Evolutionary conservation across 306 rosid genomes (phyloP).

Genomic region (Acacia acuminata): DNA sequence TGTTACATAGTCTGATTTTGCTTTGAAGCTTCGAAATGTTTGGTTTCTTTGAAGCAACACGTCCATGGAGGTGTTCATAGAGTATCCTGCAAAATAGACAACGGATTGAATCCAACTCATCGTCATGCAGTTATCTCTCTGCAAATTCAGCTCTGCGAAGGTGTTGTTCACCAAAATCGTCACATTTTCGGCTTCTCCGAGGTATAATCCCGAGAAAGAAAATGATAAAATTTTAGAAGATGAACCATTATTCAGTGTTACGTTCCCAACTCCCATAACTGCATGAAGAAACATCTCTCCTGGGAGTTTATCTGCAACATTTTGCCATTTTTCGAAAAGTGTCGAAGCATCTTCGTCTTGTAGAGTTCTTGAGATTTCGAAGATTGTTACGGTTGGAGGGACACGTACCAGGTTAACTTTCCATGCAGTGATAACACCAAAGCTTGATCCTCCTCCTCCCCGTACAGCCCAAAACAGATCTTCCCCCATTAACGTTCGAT

Average conservation of each 20-base stretch:
- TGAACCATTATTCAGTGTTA: background rate
- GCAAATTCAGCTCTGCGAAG: conserved; percentile 24
- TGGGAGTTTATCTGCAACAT: conserved; percentile 20
- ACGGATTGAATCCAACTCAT: conserved; percentile 41
- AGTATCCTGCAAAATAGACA: conserved; percentile 7
- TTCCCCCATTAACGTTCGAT: conserved; percentile 37
- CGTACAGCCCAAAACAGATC: conserved; percentile 46
- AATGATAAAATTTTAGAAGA: background rate
- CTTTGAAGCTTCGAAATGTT: conserved; percentile 21
- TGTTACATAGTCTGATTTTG: conserved; percentile 39
- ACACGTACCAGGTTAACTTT: conserved; percentile 34
- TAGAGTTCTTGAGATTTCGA: conserved; percentile 14
- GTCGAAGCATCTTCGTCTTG: conserved; percentile 3
- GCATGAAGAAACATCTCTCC: conserved; percentile 29
- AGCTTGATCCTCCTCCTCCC: conserved; percentile 46
- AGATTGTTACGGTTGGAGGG: conserved; percentile 27
- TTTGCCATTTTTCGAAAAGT: conserved; percentile 28
- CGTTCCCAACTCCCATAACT: background rate
- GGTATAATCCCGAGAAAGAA: conserved; percentile 34
- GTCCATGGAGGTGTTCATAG: conserved; percentile 22
- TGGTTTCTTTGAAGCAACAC: conserved; percentile 33
- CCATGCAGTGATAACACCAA: conserved; percentile 38
- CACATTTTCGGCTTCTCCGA: conserved; percentile 21
- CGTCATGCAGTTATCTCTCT: background rate
- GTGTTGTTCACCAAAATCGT: conserved; percentile 16